Base-by-base conservation (phyloP, 441 rosid species). In the Erodium chrysanthum region DNA sequence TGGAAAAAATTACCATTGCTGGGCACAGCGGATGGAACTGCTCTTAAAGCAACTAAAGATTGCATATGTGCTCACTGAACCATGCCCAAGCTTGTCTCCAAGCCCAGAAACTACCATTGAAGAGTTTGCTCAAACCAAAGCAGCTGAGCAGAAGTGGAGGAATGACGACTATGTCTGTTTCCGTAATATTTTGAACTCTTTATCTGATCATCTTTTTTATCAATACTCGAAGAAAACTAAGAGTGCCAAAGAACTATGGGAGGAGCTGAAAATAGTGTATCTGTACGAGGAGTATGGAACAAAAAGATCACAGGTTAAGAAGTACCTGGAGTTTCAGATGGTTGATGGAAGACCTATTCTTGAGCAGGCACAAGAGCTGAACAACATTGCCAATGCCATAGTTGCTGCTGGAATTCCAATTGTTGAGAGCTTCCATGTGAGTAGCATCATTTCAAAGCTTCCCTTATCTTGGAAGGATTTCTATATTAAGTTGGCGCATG, bases 391-490 rank as follows among this genome's bases (percentile, higher is more conserved):
- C 0, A 88, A 92, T 76, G 75, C 86, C 56, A 71, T 92, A 63
- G 77, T 78, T 65, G 85, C 81, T 60, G 75, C 88, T 20, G 96
- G 96, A 70, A 81, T 84, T 70, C 67, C 71, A 62, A 60, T 90
- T 63, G 86, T 84, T 15, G 92, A 92, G 80, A 84, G 78, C 48
- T 92, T 92, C 76, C 97, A 90, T 70, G 90, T 87, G 66, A 79
- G 84, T 62, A 70, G 80, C 68, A 78, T 92, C 71, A 75, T 92
- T 25, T 84, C 88, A 65, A 92, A 92, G 87, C 84, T 92, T 60
- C 96, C 92, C 0, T 79, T 79, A 9, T 88, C 97, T 58, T 90
- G 98, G 98, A 85, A 82, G 76, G 84, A 84, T 66, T 84, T 90
- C 64, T 72, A 86, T 79, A 60, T 75, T 46, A 86, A 79, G 82